A percentile compares a stretch with the other conserved stretches of the same genome.
Conservation (phyloP, 345 rosid species). For the Mercurialis annua region DNA sequence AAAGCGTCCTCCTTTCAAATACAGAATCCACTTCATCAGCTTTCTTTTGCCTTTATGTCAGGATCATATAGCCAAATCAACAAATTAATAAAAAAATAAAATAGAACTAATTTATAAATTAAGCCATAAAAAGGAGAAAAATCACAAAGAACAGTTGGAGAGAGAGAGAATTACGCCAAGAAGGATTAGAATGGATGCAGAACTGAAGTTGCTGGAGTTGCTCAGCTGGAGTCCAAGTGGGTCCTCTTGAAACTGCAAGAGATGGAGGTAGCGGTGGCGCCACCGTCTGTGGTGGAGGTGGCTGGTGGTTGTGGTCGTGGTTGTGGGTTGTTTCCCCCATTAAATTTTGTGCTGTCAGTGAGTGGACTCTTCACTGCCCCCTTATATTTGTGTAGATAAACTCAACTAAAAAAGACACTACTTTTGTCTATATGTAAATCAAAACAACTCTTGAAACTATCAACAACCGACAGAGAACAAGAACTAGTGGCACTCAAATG, state of each 20-base stretch:
- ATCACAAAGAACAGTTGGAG: constrained; percentile 8
- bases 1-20: constrained; percentile 7
- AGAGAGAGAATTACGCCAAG: constrained; percentile 78
- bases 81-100: background rate
- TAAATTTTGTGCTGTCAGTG: too few species aligned
- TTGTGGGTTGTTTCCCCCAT: constrained; percentile 28
- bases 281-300: constrained; percentile 40
- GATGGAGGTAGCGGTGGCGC: constrained; percentile 40
- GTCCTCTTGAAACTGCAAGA: constrained; percentile 48
- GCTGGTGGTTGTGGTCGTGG: constrained; percentile 24
- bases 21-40: constrained; percentile 5
- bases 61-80: constrained; percentile 19
- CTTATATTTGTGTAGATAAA: background rate
- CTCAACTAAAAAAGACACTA: background rate
- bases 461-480: constrained; percentile 15
- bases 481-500: background rate
- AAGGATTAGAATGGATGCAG: constrained; percentile 98
- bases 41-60: constrained; percentile 5
- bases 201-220: constrained; percentile 85
- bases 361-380: too few species aligned
- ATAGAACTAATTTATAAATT: background rate
- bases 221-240: constrained; percentile 80
- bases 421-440: background rate
- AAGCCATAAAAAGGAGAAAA: background rate
- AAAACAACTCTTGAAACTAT: background rate